Base-by-base conservation (phyloP, 2,329 filamentous ascomycete genomes). In the Ascochyta viciae-villosae region DNA sequence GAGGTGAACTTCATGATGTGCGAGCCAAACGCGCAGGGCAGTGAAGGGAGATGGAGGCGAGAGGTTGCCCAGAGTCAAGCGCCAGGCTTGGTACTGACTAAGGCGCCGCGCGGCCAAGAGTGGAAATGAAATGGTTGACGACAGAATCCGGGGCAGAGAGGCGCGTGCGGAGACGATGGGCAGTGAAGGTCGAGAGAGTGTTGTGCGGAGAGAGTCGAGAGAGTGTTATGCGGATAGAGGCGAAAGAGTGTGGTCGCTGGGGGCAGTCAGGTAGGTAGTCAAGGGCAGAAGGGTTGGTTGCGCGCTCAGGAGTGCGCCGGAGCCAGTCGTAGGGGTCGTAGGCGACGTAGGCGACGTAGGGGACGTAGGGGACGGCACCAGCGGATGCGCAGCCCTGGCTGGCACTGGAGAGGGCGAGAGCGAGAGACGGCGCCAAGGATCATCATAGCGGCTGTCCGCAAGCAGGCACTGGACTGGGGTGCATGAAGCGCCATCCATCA, bases 1-100 rank as follows among this genome's bases (percentile, higher is more conserved):
- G 69, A 66, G 34, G 61, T 52, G 57, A 76, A 64, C 68, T 73
- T 77, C 74, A 77, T 77, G 54, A 51, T 67, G 60, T 49, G 40
- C 31, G 47, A 40, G 46, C 62, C 46, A 49, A 39, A 43, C 56
- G 42, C 49, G 57, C 59, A 53, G 50, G 52, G 44, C 37, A 48
- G 47, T 38, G 26, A 38, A 29, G 44, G 57, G 47, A 31, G 50
- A 41, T 44, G 24, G 45, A 33, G 48, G 44, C 46, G 50, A 43
- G 44, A 44, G 57, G 51, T 40, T 52, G 65, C 54, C 62, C 63
- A 53, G 57, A 58, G 53, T 58, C 66, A 68, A 68, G 63, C 57
- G 59, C 66, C 62, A 60, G 65, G 65, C 61, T 60, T 61, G 63
- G 45, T 50, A 33, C 33, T 31, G 44, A 37, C 41, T 47, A 57